phyloP scores from a whole-genome alignment of 129 eudicot species.

The Helichrysum umbraculigerum region DNA sequence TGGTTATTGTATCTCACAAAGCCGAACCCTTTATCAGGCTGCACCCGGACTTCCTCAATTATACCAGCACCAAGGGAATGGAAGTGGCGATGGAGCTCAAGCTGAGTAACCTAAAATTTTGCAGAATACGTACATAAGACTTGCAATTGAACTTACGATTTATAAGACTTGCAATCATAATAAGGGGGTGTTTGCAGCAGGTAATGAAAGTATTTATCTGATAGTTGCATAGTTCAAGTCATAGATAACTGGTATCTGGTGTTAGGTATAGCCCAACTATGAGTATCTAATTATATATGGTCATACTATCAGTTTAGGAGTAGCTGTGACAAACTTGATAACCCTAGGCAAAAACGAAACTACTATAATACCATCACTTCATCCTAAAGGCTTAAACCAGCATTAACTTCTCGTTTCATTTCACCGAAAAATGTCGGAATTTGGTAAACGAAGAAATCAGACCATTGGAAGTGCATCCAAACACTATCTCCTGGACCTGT shows the following conservation, averaged over 20 bases:
- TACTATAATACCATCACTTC: background rate
- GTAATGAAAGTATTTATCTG: background rate
- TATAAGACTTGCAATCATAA: background rate
- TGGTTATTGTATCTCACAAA: slow-evolving; percentile 94
- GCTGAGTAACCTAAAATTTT: slow-evolving; percentile 65
- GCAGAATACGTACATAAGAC: background rate
- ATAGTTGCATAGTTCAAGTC: background rate
- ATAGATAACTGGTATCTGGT: background rate
- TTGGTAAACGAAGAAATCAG: too few species aligned
- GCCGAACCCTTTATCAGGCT: slow-evolving; percentile 97
- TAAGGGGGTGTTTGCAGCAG: background rate
- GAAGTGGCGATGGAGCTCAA: slow-evolving; percentile 92
- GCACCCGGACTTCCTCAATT: slow-evolving; percentile 92
- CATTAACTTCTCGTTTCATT: background rate
- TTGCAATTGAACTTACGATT: background rate
- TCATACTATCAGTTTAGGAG: too few species aligned
- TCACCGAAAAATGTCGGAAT: too few species aligned
- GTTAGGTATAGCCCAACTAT: too few species aligned
- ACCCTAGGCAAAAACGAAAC: background rate
- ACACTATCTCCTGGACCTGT: too few species aligned
- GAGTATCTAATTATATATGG: too few species aligned
- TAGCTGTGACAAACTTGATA: too few species aligned
- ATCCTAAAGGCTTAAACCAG: background rate
- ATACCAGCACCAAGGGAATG: slow-evolving; percentile 87
- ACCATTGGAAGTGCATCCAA: too few species aligned